A percentile compares a stretch with the other conserved stretches of the same genome.
Evolutionary conservation across 164 flowering plant species (phyloP).

Genomic region (Sedum album): DNA sequence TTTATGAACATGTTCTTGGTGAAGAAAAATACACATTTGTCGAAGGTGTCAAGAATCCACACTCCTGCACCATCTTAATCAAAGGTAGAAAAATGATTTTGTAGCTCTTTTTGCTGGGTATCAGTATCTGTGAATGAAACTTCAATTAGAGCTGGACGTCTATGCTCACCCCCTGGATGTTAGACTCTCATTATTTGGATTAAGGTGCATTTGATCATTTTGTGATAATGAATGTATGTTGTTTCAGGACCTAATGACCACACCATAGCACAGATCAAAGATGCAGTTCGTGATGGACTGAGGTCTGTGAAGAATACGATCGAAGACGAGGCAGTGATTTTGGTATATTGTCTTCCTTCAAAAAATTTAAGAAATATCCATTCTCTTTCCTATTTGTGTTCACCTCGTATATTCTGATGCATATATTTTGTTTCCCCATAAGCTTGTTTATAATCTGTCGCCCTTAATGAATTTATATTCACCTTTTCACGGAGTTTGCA

Average conservation of each 20-base stretch:
- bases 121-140: neutral
- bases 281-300: slow-evolving; percentile 96
- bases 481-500: no score
- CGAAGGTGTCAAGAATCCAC: slow-evolving; percentile 88
- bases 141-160: neutral
- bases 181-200: neutral
- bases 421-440: no score
- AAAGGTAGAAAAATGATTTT: slow-evolving; percentile 51
- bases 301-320: slow-evolving; percentile 90
- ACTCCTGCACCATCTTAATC: slow-evolving; percentile 85
- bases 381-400: neutral
- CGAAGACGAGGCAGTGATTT: slow-evolving; percentile 83
- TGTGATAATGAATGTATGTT: slow-evolving; percentile 8
- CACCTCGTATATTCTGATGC: no score
- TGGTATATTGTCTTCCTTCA: slow-evolving; percentile 32
- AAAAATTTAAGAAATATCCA: neutral
- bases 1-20: slow-evolving; percentile 93
- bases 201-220: neutral
- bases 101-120: neutral
- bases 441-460: no score
- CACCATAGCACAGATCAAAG: slow-evolving; percentile 96
- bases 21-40: slow-evolving; percentile 97
- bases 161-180: neutral
- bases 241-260: slow-evolving; percentile 92
- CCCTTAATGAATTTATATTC: no score